Evolutionary conservation across 1,284 basidiomycete genomes (phyloP).

Genomic region (Bjerkandera adusta): DNA sequence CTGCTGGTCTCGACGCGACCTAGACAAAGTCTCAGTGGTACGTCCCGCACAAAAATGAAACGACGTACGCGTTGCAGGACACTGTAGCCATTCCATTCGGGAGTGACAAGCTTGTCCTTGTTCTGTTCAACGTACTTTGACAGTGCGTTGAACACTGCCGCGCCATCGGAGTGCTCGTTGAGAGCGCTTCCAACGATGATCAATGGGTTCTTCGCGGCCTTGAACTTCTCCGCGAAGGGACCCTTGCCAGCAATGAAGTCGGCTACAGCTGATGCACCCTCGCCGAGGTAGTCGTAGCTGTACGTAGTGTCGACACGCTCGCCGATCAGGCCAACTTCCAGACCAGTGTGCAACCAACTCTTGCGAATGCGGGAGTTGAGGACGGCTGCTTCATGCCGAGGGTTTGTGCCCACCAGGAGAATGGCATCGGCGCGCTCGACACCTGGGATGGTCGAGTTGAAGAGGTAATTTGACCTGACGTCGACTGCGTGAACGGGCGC

Average conservation of each 20-base stretch:
- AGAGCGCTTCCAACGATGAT: constrained; percentile 92
- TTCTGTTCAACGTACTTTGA: constrained; percentile 82
- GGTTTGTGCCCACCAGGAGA: constrained; percentile 95
- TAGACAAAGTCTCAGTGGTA: constrained; percentile 26
- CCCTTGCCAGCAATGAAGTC: constrained; percentile 80
- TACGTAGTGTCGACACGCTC: constrained; percentile 92
- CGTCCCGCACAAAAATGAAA: neutral
- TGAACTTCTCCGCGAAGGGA: constrained; percentile 85
- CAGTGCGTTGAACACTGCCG: constrained; percentile 77
- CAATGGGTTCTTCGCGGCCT: constrained; percentile 88
- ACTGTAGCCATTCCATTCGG: constrained; percentile 96
- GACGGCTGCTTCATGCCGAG: constrained; percentile 96
- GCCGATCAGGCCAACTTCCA: constrained; percentile 90
- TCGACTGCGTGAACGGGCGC: constrained; percentile 83
- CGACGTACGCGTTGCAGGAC: constrained; percentile 83
- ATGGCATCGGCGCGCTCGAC: constrained; percentile 93
- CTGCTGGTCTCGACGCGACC: constrained; percentile 90
- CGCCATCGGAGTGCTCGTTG: constrained; percentile 85
- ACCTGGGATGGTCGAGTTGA: constrained; percentile 93
- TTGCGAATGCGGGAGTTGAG: constrained; percentile 97
- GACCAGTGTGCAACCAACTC: constrained; percentile 83
- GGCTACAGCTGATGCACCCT: constrained; percentile 75
- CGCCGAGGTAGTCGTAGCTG: constrained; percentile 90
- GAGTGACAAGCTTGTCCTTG: constrained; percentile 74
- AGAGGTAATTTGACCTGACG: constrained; percentile 94